A percentile compares a stretch with the other conserved stretches of the same genome.
phyloP scores from a whole-genome alignment of 2,329 filamentous ascomycete species.

The Arthrobotrys sphaeroides region DNA sequence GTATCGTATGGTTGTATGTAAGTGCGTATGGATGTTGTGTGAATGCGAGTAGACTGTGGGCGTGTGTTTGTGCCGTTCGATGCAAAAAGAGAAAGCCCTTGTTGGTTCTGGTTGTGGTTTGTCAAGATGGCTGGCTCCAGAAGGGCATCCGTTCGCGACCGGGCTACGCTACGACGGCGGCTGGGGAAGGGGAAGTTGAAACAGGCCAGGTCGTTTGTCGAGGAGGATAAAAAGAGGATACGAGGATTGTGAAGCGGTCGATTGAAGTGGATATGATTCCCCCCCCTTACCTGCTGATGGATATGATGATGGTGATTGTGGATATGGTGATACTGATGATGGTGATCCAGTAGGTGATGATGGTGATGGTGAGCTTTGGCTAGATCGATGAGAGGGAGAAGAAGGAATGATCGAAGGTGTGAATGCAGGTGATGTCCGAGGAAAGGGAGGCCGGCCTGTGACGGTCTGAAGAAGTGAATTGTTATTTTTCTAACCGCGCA shows the following conservation, averaged over 20 bases:
- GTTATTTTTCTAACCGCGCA: constrained; percentile 26
- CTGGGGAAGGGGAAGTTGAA: constrained; percentile 11
- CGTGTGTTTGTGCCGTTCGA: not conserved
- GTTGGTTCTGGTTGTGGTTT: no score
- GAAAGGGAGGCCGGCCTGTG: constrained; percentile 25
- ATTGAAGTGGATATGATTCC: not conserved
- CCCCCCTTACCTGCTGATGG: not conserved
- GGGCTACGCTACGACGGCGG: constrained; percentile 19
- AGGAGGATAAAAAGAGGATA: no score
- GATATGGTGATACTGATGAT: not conserved
- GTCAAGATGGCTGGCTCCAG: constrained; percentile 14
- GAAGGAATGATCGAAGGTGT: not conserved
- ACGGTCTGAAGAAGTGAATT: constrained; percentile 12
- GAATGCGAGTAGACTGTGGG: no score
- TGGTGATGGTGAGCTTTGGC: not conserved
- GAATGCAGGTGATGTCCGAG: constrained; percentile 13
- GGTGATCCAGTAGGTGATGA: not conserved
- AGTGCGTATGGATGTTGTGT: no score
- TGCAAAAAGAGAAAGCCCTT: not conserved
- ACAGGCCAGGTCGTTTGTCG: constrained; percentile 8
- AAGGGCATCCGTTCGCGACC: constrained; percentile 21
- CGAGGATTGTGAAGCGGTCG: constrained; percentile 9
- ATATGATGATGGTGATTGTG: not conserved
- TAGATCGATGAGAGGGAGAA: not conserved
- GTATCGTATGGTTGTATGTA: no score